Evolutionary conservation across 2,329 filamentous ascomycete species (phyloP).

Genomic region (Fusarium albosuccineum): DNA sequence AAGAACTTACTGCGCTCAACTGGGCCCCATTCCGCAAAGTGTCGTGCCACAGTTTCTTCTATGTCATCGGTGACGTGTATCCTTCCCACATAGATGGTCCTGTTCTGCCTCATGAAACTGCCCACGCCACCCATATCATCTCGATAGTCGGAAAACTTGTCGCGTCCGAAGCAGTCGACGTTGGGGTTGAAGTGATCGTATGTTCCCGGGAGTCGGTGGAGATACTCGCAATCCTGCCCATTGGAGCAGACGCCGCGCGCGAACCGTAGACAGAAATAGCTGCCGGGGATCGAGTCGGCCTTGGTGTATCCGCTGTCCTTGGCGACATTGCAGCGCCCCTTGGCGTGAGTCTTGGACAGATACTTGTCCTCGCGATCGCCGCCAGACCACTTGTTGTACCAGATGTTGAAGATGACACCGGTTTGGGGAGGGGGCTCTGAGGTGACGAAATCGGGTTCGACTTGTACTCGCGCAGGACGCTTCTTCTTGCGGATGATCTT

Average conservation of each 20-base stretch:
- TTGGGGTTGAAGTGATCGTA: conserved; percentile 95
- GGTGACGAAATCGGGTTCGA: conserved; percentile 86
- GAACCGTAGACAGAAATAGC: conserved; percentile 94
- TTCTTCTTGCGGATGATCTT: conserved; percentile 94
- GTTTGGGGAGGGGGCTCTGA: conserved; percentile 91
- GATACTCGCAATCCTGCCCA: conserved; percentile 92
- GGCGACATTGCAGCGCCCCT: conserved; percentile 87
- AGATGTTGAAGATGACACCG: conserved; percentile 93
- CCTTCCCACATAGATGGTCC: conserved; percentile 91
- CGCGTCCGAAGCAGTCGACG: conserved; percentile 88
- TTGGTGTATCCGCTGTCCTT: conserved; percentile 83
- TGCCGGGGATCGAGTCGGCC: conserved; percentile 81
- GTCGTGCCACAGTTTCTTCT: conserved; percentile 92
- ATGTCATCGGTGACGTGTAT: conserved; percentile 98
- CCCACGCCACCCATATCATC: conserved; percentile 99
- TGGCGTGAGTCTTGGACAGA: conserved; percentile 83
- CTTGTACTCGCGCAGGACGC: conserved; percentile 88
- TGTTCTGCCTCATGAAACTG: conserved; percentile 91
- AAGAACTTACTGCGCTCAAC: conserved; percentile 75
- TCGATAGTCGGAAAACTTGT: conserved; percentile 92
- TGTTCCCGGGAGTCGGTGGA: conserved; percentile 87
- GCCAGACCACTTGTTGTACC: conserved; percentile 99
- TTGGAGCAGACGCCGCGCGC: conserved; percentile 85
- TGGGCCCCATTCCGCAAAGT: conserved; percentile 97
- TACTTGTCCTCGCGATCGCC: conserved; percentile 95